Percentiles rank a stretch among this genome's conserved stretches.
Evolutionary conservation across 768 basidiomycete species (phyloP).

Genomic region (Tricholoma terreum): DNA sequence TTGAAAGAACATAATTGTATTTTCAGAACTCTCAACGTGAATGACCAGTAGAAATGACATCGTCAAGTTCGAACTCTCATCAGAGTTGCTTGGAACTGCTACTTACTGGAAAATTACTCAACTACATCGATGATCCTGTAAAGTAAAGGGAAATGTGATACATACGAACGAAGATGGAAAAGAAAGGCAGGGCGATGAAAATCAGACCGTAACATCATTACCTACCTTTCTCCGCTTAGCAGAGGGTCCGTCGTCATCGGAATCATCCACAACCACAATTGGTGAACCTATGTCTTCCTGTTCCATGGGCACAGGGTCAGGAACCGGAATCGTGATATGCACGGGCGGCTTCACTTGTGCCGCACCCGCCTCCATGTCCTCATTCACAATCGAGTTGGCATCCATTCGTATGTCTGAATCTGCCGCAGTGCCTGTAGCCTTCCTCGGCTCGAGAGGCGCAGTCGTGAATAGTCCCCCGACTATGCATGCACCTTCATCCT

Average conservation of each 20-base stretch:
- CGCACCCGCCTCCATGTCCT: not conserved
- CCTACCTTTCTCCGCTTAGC: slow-evolving; percentile 57
- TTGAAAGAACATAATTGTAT: too few species aligned
- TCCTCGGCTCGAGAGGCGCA: slow-evolving; percentile 32
- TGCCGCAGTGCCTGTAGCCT: not conserved
- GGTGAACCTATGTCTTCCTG: slow-evolving; percentile 42
- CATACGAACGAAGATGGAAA: not conserved
- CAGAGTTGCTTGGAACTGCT: not conserved
- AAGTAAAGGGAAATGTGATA: too few species aligned
- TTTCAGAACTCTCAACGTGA: too few species aligned
- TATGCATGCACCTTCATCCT: slow-evolving; percentile 12
- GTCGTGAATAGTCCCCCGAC: slow-evolving; percentile 43
- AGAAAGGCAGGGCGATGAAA: not conserved
- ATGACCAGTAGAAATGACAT: too few species aligned
- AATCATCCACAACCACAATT: slow-evolving; percentile 62
- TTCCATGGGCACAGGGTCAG: slow-evolving; percentile 32
- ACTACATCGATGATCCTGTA: not conserved
- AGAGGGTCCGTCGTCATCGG: slow-evolving; percentile 51
- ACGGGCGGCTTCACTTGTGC: slow-evolving; percentile 6
- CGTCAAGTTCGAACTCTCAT: too few species aligned
- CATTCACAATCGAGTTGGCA: not conserved
- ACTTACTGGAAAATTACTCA: not conserved
- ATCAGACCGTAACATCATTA: slow-evolving; percentile 7
- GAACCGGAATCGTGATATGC: slow-evolving; percentile 14
- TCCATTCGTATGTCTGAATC: not conserved